These are phyloP conservation scores for Chimonanthus praecox DNA, from an alignment of 164 flowering plant species.

Conservation along the genomic window DNA sequence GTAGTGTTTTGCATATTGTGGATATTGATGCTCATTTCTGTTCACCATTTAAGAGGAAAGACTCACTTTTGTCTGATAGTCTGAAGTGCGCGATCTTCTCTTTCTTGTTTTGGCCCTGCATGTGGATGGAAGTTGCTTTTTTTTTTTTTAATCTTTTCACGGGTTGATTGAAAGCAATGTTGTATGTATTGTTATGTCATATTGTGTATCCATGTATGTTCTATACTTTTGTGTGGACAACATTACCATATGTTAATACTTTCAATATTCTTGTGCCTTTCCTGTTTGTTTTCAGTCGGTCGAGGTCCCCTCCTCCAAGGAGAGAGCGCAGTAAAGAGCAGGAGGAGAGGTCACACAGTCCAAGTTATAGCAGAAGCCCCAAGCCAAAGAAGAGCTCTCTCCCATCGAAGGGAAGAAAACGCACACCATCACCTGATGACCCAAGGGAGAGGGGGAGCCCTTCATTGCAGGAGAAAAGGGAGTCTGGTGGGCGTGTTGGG, in stretches of 20 bases:
- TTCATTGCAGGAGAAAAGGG: constrained; percentile 32
- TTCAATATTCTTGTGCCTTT: neutral
- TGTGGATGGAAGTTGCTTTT: no score
- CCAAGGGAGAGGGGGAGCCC: constrained; percentile 37
- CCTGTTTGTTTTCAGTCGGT: constrained; percentile 35
- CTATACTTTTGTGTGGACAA: no score
- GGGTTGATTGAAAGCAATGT: no score
- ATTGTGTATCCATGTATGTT: neutral
- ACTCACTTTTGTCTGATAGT: no score
- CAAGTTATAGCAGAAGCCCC: constrained; percentile 44
- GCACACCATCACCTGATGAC: constrained; percentile 49
- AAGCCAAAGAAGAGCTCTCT: constrained; percentile 38
- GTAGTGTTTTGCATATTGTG: no score
- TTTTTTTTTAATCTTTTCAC: no score
- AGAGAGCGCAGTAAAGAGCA: constrained; percentile 32
- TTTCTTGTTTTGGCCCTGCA: no score
- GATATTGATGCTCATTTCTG: no score
- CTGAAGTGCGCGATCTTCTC: no score
- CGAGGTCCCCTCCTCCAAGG: constrained; percentile 50
- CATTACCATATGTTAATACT: neutral
- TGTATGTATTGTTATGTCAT: no score
- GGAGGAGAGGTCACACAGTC: constrained; percentile 52
- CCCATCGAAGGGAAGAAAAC: constrained; percentile 48
- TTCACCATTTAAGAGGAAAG: no score
- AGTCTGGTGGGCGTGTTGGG: constrained; percentile 22